Evolutionary conservation across 2,329 filamentous ascomycete species (phyloP), one percentile per base, ranked within the genome.

Genomic region (Furcasterigmium furcatum): DNA sequence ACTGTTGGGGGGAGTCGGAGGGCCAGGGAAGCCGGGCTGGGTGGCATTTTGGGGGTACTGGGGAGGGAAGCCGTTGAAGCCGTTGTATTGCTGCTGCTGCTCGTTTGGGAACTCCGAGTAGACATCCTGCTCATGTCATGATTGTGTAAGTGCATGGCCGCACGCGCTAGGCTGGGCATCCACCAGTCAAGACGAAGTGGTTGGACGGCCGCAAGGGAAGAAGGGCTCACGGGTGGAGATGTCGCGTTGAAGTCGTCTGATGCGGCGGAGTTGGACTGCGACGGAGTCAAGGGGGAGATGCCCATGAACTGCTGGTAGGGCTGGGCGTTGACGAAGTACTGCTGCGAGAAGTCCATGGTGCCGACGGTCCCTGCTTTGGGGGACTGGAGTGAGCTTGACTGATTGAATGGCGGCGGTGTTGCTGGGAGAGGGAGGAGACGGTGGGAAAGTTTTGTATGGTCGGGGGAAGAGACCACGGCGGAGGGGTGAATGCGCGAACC

Each of bases 231-330:
- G 60, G 76, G 72, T 55, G 77, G 73, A 54, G 77, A 80, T 44
- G 74, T 74, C 47, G 66, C 73, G 58, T 65, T 71, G 63, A 75
- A 80, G 45, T 80, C 77, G 46, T 80, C 76, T 30, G 77, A 79
- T 22, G 66, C 65, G 38, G 72, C 72, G 45, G 77, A 77, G 55
- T 58, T 56, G 45, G 64, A 64, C 47, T 67, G 66, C 46, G 70
- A 71, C 34, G 76, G 56, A 1, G 66, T 53, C 8, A 76, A 52
- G 1, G 73, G 70, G 36, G 62, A 64, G 30, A 63, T 52, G 9
- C 71, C 71, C 10, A 61, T 62, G 46, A 79, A 80, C 55, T 73
- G 74, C 55, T 73, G 74, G 63, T 76, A 79, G 41, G 73, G 66
- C 64, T 77, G 73, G 48, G 67, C 58, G 57, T 67, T 68, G 42